phyloP scores from a whole-genome alignment of 1,284 basidiomycete species.

The Cystobasidium pallidum region DNA sequence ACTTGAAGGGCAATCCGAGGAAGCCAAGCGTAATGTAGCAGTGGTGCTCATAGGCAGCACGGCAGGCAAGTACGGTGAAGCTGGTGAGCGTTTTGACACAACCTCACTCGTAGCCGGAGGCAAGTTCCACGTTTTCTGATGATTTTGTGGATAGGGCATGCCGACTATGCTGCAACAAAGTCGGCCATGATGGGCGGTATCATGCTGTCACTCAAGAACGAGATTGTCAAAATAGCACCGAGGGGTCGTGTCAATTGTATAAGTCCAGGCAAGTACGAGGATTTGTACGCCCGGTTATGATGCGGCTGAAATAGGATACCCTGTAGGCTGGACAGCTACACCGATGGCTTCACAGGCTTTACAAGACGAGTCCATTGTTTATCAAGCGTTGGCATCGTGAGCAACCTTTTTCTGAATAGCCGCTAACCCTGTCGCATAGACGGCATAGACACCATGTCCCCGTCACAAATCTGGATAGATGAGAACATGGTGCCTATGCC shows the following conservation, averaged over 20 bases:
- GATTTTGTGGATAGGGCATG: slow-evolving; percentile 26
- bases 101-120: slow-evolving; percentile 54
- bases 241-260: slow-evolving; percentile 71
- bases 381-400: slow-evolving; percentile 68
- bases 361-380: slow-evolving; percentile 58
- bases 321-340: slow-evolving; percentile 69
- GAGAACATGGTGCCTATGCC: too few species aligned
- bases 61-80: slow-evolving; percentile 73
- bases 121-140: not conserved
- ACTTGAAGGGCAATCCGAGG: slow-evolving; percentile 59
- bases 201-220: slow-evolving; percentile 71
- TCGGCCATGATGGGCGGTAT: slow-evolving; percentile 74
- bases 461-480: too few species aligned
- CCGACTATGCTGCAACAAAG: slow-evolving; percentile 52
- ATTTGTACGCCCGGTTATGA: too few species aligned
- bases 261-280: slow-evolving; percentile 61
- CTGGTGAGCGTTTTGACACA: slow-evolving; percentile 68
- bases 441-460: too few species aligned
- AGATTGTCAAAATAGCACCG: slow-evolving; percentile 74
- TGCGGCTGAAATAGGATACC: too few species aligned
- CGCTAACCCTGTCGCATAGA: too few species aligned
- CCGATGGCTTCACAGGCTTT: slow-evolving; percentile 64
- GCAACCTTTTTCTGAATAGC: too few species aligned
- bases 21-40: slow-evolving; percentile 62
- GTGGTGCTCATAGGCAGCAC: slow-evolving; percentile 72